Conservation (phyloP, 805 yeast species). For the Barnettozyma wickerhamii region DNA sequence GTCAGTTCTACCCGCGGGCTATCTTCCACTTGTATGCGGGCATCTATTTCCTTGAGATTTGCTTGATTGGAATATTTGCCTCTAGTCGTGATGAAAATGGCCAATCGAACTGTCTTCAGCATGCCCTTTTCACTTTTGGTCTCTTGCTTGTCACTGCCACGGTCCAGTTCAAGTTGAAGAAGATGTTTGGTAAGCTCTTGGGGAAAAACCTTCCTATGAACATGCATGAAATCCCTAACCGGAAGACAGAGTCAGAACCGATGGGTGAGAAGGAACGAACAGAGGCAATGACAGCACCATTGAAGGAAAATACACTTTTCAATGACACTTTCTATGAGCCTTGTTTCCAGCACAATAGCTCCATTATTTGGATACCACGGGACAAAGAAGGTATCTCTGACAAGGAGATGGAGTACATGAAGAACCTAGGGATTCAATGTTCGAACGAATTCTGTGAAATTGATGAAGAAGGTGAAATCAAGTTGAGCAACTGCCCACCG, state of each 20-base stretch:
- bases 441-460: conserved; percentile 17
- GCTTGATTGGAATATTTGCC: conserved; percentile 72
- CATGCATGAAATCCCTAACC: neutral
- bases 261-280: neutral
- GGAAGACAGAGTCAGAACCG: neutral
- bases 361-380: conserved; percentile 24
- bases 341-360: conserved; percentile 20
- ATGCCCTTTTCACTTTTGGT: conserved; percentile 48
- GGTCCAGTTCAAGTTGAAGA: conserved; percentile 50
- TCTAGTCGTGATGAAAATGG: conserved; percentile 49
- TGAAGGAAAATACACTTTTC: conserved; percentile 4
- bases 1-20: conserved; percentile 69
- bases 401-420: conserved; percentile 16
- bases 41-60: conserved; percentile 72
- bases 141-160: conserved; percentile 50
- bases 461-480: conserved; percentile 22
- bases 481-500: conserved; percentile 20
- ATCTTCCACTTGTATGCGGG: conserved; percentile 77
- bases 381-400: conserved; percentile 16
- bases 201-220: conserved; percentile 33
- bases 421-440: conserved; percentile 20
- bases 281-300: conserved; percentile 1
- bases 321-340: conserved; percentile 24
- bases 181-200: conserved; percentile 33
- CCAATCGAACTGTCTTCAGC: conserved; percentile 39